Evolutionary conservation across 2,329 filamentous ascomycete genomes (phyloP).

Genomic region (Mycogone perniciosa): DNA sequence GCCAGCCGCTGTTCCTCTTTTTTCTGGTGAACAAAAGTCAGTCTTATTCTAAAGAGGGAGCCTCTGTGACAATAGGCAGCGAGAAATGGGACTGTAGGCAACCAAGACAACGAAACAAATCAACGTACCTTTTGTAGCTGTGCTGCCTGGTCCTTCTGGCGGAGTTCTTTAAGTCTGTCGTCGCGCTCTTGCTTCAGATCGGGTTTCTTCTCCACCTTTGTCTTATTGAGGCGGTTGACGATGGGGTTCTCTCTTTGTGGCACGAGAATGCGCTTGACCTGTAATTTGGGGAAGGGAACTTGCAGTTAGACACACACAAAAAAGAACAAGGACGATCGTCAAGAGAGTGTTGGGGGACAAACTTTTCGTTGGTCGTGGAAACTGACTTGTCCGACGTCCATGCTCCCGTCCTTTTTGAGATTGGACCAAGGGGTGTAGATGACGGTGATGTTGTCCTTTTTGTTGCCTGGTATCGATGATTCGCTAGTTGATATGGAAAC

Average conservation of each 20-base stretch:
- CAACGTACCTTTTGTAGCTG: constrained; percentile 53
- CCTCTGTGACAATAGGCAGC: neutral
- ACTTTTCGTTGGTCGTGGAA: constrained; percentile 82
- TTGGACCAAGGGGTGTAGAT: constrained; percentile 99
- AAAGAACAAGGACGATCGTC: too few relatives aligned
- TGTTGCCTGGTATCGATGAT: constrained; percentile 66
- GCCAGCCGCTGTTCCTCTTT: constrained; percentile 69
- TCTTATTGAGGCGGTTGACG: constrained; percentile 98
- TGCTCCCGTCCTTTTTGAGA: constrained; percentile 88
- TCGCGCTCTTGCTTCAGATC: constrained; percentile 80
- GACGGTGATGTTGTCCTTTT: constrained; percentile 94
- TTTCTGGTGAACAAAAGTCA: constrained; percentile 41
- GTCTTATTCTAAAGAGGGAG: neutral
- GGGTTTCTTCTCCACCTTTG: constrained; percentile 79
- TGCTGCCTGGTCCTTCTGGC: constrained; percentile 62
- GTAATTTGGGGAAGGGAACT: neutral
- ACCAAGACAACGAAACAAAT: neutral
- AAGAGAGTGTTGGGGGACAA: constrained; percentile 16
- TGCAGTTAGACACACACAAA: neutral
- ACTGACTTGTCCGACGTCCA: constrained; percentile 90
- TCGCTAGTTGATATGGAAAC: neutral
- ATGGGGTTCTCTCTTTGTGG: constrained; percentile 77
- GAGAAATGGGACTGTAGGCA: neutral
- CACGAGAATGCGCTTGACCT: constrained; percentile 79
- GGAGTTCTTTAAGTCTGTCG: constrained; percentile 62